Base-by-base conservation (phyloP, 2,329 filamentous ascomycete species). In the Aspergillus sp. region DNA sequence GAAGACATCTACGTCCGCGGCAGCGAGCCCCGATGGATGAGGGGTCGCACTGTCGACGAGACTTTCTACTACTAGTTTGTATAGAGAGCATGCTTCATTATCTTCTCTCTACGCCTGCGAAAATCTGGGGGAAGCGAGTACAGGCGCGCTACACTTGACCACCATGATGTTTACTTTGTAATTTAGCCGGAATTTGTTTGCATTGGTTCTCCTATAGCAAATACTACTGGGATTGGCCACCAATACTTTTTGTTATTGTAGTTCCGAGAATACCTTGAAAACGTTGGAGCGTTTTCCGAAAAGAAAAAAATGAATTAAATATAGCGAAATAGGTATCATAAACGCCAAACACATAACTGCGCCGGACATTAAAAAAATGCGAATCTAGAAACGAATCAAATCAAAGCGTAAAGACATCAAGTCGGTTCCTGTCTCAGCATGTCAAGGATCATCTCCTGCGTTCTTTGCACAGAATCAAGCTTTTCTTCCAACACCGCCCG, bases 1-100 rank as follows among this genome's bases (percentile, higher is more conserved):
- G 93, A 99, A 87, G 93, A 97, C 77, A 96, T 97, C 76, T 98
- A 96, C 79, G 92, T 93, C 70, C 83, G 84, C 64, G 93, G 93
- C 66, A 89, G 85, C 61, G 93, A 97, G 86, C 93, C 93, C 57
- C 81, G 87, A 72, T 96, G 89, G 82, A 85, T 96, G 80, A 87
- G 93, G 69, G 93, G 93, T 68, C 86, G 93, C 62, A 92, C 89
- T 59, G 84, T 89, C 55, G 93, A 98, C 73, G 95, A 98, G 89
- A 93, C 92, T 80, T 95, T 88, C 81, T 97, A 89, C 79, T 88
- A 87, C 75, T 81, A 82, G 52, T 25, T 50, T 43, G 23, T 23
- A 37, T 52, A 57, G 49, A 47, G 39, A 41, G 33, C 21, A n/a
- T 45, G 31, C 27, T 55, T 48, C 15, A 49, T 44, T 25, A 27